These are phyloP conservation scores for Pythium folliculosum DNA, from an alignment of 352 stramenopile species.

Conservation along the genomic window DNA sequence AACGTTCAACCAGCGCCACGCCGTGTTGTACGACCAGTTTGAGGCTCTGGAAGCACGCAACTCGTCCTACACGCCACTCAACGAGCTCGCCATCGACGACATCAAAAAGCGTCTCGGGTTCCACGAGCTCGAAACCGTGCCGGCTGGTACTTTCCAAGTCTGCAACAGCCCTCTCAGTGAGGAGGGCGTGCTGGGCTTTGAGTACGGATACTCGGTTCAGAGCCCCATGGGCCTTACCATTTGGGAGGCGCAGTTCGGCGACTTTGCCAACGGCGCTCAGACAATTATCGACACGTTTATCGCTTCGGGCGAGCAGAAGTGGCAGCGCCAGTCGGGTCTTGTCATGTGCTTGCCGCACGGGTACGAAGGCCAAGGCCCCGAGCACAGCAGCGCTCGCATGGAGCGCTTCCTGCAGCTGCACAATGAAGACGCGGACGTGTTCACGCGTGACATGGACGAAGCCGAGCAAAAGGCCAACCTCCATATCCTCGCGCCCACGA, in stretches of 20 bases:
- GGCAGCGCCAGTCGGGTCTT: constrained; percentile 89
- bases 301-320: constrained; percentile 83
- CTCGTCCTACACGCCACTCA: constrained; percentile 95
- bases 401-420: constrained; percentile 83
- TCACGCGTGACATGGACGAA: constrained; percentile 47
- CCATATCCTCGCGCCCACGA: constrained; percentile 78
- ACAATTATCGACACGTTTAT: constrained; percentile 90
- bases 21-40: constrained; percentile 88
- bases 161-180: constrained; percentile 86
- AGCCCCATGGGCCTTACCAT: constrained; percentile 75
- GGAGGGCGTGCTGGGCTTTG: constrained; percentile 84
- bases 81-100: constrained; percentile 60
- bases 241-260: constrained; percentile 93
- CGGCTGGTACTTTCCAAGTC: constrained; percentile 61
- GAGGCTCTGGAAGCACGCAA: constrained; percentile 75
- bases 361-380: constrained; percentile 85
- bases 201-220: constrained; percentile 87
- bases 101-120: constrained; percentile 49
- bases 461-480: constrained; percentile 69
- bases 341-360: constrained; percentile 81
- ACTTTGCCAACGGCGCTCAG: constrained; percentile 89
- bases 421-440: constrained; percentile 75
- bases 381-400: constrained; percentile 84
- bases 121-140: constrained; percentile 41
- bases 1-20: constrained; percentile 90